These are phyloP conservation scores for Paraconiothyrium sp. DNA, from an alignment of 2,329 filamentous ascomycete genomes.

Conservation along the genomic window DNA sequence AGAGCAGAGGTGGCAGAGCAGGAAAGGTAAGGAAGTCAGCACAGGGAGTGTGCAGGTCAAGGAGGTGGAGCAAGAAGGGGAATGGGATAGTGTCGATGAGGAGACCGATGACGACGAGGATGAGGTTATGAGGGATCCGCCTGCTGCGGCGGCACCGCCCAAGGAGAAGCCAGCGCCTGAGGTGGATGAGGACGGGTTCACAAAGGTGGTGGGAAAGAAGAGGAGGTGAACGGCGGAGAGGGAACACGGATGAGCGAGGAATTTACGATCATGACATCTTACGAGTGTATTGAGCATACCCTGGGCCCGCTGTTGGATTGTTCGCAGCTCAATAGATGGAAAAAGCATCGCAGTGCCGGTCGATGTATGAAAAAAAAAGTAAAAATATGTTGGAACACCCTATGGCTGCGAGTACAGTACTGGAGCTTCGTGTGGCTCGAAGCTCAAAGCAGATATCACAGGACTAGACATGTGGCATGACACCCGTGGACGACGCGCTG, in stretches of 20 bases:
- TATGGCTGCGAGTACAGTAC: no score
- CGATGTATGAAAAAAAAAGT: no score
- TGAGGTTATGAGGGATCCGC: constrained; percentile 50
- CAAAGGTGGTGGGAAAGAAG: constrained; percentile 53
- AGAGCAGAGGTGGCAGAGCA: constrained; percentile 69
- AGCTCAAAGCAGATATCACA: no score
- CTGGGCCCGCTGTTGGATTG: not conserved
- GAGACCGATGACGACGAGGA: constrained; percentile 60
- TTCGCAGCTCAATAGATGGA: not conserved
- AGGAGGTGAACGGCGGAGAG: constrained; percentile 37
- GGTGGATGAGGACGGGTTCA: constrained; percentile 55
- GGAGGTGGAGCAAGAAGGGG: constrained; percentile 64
- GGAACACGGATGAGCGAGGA: not conserved
- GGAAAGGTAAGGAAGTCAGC: constrained; percentile 66
- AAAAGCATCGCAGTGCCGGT: not conserved
- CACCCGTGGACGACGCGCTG: no score
- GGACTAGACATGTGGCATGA: no score
- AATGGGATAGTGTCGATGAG: constrained; percentile 56
- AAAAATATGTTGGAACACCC: no score
- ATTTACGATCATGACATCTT: not conserved
- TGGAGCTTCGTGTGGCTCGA: no score
- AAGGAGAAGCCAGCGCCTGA: constrained; percentile 49
- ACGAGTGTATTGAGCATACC: not conserved
- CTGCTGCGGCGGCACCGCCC: constrained; percentile 39
- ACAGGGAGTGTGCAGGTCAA: constrained; percentile 56